Percentiles rank a stretch among this genome's conserved stretches.
Evolutionary conservation across 208 protist species (phyloP).

Genomic region (Porcisia deanei): DNA sequence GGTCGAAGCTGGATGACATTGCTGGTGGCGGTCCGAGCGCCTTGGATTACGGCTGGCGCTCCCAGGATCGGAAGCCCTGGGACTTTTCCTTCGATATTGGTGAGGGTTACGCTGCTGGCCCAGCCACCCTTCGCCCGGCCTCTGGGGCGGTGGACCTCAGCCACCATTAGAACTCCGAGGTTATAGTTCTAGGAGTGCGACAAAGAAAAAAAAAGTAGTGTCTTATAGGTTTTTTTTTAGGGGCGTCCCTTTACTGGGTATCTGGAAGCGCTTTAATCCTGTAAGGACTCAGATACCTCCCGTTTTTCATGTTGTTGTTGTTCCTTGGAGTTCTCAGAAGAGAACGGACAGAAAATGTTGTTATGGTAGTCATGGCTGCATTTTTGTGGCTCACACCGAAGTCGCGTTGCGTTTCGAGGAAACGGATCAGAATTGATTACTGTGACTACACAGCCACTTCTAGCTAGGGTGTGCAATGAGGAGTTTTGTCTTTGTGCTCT

Average conservation of each 20-base stretch:
- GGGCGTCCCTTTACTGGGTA: too few relatives aligned
- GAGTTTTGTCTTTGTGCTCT: too few relatives aligned
- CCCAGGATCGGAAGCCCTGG: slow-evolving; percentile 82
- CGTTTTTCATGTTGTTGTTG: neutral
- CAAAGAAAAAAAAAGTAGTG: neutral
- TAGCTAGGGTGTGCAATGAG: too few relatives aligned
- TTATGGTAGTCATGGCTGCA: too few relatives aligned
- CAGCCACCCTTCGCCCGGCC: slow-evolving; percentile 62
- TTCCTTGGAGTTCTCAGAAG: neutral
- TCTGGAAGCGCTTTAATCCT: too few relatives aligned
- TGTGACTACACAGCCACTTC: too few relatives aligned
- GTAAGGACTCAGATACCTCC: neutral
- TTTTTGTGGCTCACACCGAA: too few relatives aligned
- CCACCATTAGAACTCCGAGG: slow-evolving; percentile 48
- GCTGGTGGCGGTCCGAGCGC: slow-evolving; percentile 73
- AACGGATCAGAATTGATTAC: too few relatives aligned
- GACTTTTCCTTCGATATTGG: slow-evolving; percentile 89
- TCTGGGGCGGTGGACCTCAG: slow-evolving; percentile 75
- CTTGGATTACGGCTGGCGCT: slow-evolving; percentile 79
- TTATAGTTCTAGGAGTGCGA: neutral
- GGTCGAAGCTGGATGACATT: slow-evolving; percentile 84
- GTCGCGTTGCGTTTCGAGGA: too few relatives aligned
- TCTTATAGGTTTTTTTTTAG: neutral
- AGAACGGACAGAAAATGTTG: too few relatives aligned
- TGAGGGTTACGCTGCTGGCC: slow-evolving; percentile 86